Evolutionary conservation across 192 early-diverging fungal species (phyloP), one percentile per base, ranked within the genome.

Genomic region (Funneliformis mosseae): DNA sequence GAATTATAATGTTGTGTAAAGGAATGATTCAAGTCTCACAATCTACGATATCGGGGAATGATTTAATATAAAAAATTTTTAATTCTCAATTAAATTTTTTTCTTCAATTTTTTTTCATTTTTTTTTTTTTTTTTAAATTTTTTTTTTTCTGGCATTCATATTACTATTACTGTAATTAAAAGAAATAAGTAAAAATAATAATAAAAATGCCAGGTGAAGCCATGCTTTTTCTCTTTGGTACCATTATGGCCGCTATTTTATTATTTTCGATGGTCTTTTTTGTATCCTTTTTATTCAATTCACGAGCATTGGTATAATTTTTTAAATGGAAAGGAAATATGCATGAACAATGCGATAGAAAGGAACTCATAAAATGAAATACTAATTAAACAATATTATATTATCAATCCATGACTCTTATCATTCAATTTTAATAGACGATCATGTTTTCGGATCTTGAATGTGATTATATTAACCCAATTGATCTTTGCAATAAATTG

Each of bases 391-490:
- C 33, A 33, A 33, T 33, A 33, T 33, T 33, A 33, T 33, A 33
- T 33, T 43, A 50, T 18, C 11, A 42, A 28, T 61, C 69, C 38
- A 76, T 73, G 70, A 38, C 63, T 78, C 45, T 77, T 21, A 46
- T 42, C 33, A 25, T 70, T n/a, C 25, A 45, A 38, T 72, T 59
- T 5, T 46, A 74, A 38, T 81, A 87, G 86, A 83, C 87, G 23
- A 88, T 88, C 76, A 88, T 88, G 87, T 88, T 86, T 80, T 88
- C 87, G 48, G 87, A 88, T 80, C 28, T 97, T 76, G 94, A 99
- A 89, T 96, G 94, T 87, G 98, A 99, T 82, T 99, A 99, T 88
- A 97, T 99, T 88, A 99, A 99, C 85, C 98, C 98, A 14, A 99
- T 99, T 81, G 98, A 99, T 84, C 91, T 99, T 66, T 97, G 96